Evolutionary conservation across 73 alveolate genomes (phyloP).

Genomic region (Diophrys appendiculata): DNA sequence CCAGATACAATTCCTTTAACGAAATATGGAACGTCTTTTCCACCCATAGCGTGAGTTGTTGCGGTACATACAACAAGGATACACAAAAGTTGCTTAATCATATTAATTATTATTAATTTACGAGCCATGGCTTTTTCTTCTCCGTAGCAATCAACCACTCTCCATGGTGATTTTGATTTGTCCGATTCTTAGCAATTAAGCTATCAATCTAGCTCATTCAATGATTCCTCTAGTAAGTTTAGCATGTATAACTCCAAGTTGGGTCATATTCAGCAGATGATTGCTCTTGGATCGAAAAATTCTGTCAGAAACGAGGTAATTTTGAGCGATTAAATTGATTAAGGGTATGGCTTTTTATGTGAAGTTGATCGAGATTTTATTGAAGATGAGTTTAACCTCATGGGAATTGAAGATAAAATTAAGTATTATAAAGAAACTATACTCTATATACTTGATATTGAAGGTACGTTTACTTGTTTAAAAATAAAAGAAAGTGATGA

Average conservation of each 20-base stretch:
- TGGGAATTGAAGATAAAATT: not conserved
- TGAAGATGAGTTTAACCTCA: not conserved
- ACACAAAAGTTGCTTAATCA: too few species aligned
- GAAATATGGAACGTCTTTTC: not conserved
- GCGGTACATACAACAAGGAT: too few species aligned
- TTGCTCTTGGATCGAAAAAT: constrained; percentile 56
- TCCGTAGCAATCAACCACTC: too few species aligned
- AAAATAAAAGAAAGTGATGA: constrained; percentile 1
- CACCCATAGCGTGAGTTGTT: constrained; percentile 44
- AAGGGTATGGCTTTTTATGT: constrained; percentile 60
- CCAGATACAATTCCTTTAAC: not conserved
- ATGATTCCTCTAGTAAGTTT: too few species aligned
- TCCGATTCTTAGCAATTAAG: too few species aligned
- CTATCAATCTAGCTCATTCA: too few species aligned
- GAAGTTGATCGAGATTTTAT: constrained; percentile 61
- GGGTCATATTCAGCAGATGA: constrained; percentile 44
- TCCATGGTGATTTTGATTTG: too few species aligned
- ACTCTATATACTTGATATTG: not conserved
- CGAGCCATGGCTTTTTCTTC: too few species aligned
- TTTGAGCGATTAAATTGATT: not conserved
- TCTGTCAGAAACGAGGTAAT: constrained; percentile 35
- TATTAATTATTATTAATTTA: too few species aligned
- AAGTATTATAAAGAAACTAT: constrained; percentile 1
- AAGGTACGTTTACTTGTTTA: not conserved
- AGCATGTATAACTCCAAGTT: too few species aligned